Evolutionary conservation across 148 eudicot species (phyloP), one percentile per base, ranked within the genome.

Genomic region (Vaccinium corymbosum): DNA sequence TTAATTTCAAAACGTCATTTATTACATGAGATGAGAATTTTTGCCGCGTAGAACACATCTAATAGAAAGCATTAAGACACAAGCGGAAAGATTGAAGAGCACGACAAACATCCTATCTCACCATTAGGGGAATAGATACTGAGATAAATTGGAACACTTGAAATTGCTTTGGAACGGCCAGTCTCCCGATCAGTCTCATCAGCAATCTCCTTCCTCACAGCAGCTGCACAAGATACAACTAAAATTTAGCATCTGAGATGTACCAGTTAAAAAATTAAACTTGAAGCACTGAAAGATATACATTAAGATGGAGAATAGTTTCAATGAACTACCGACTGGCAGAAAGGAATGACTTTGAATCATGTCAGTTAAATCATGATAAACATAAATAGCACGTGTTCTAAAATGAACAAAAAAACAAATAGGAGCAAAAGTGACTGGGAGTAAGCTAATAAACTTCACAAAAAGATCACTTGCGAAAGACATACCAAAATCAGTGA

Each of bases 181-280:
- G 99, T 95, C 91, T 97, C 99, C 87, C 99, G 88, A 88, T 97
- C 99, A 78, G 99, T 97, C 85, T 97, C 99, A 86, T 97, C 98
- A 79, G 93, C 85, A 80, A 97, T 97, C 90, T 97, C 99, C 90
- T 94, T 93, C 85, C 99, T 91, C 81, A 97, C 99, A 86, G 97
- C 98, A 89, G 94, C 99, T 97, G 91, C 85, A 87, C 48, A 84
- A 29, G 68, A 62, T 74, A 89, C 22, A 84, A 73, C 22, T 3
- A 70, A 73, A 70, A 57, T 75, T 89, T 64, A 75, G 83, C 82
- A 80, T 68, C 79, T 53, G 35, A 35, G 16, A 50, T 59, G n/a
- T 46, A 56, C 17, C 19, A 80, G 55, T 46, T 51, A 61, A 42
- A n/a, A 27, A 51, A 51, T 14, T 48, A 83, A 73, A 73, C n/a